Evolutionary conservation across 140 eudicot species (phyloP), one percentile per base, ranked within the genome.

Genomic region (Anethum foeniculum): DNA sequence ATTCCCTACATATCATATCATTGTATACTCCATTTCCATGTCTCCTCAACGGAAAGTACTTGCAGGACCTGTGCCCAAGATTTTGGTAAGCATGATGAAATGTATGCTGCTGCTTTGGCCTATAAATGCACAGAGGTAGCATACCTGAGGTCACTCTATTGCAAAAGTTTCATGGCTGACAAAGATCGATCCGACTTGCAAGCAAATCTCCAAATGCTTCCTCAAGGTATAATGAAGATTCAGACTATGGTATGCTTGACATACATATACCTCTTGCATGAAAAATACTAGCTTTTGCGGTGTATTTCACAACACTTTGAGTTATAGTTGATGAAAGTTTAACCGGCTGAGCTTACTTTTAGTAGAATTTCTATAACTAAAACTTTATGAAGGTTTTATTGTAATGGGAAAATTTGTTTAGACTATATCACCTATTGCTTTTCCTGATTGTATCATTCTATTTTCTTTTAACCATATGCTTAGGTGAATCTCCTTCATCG

Each of bases 81-180:
- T 88, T 96, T 83, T 62, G 93, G 88, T 81, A 90, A 86, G 79
- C 84, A 78, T 77, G 84, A 86, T 81, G 96, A 96, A 76, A 78
- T 90, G 94, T 92, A 88, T 68, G 86, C 90, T 75, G 90, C 97
- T 73, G 86, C 97, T 67, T 56, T 96, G 90, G 99, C 98, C 30
- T 96, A 93, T 87, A 96, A 96, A 86, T 96, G 99, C 83, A 81
- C 88, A 88, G 98, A 96, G 82, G 97, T 96, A 77, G 97, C 98
- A 11, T 96, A 86, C 85, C 84, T 91, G 90, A 89, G 92, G 81
- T 83, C 90, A 43, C 92, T 96, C 51, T 89, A 91, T 82, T 93
- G 84, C 90, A 90, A 87, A 78, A 86, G 82, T 83, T 73, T 69
- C 52, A 75, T 73, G 77, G 81, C 89, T 23, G 71, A 82, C 64